Conservation (phyloP, 495 filamentous ascomycete species). For the Aspergillus kassunensis region DNA sequence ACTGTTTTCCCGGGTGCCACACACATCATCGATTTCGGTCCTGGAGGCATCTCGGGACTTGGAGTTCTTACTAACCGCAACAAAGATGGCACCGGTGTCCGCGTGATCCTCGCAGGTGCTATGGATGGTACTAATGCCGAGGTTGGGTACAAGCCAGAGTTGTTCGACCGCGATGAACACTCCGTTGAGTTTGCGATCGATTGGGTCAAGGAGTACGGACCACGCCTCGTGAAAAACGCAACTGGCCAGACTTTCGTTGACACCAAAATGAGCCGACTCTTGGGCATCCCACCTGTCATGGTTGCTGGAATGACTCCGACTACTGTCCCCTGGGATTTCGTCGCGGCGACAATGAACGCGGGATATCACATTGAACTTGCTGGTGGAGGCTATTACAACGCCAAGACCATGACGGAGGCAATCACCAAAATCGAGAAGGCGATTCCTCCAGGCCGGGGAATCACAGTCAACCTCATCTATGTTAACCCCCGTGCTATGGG, state of each 20-base stretch:
- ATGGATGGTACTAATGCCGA: conserved; percentile 86
- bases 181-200: conserved; percentile 95
- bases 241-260: conserved; percentile 85
- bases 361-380: conserved; percentile 91
- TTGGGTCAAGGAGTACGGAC: conserved; percentile 95
- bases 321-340: conserved; percentile 93
- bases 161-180: conserved; percentile 93
- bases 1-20: conserved; percentile 85
- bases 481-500: conserved; percentile 94
- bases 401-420: conserved; percentile 82
- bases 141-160: conserved; percentile 93
- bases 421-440: conserved; percentile 83
- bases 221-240: conserved; percentile 80
- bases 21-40: conserved; percentile 93
- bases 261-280: conserved; percentile 93
- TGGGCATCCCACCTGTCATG: conserved; percentile 87
- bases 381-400: conserved; percentile 91
- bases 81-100: conserved; percentile 96
- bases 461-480: conserved; percentile 93
- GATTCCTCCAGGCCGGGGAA: conserved; percentile 86
- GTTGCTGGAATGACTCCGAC: conserved; percentile 95
- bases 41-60: conserved; percentile 91
- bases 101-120: conserved; percentile 86
- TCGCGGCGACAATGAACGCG: conserved; percentile 92
- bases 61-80: conserved; percentile 96